phyloP scores from a whole-genome alignment of 441 rosid species.

The Breynia disticha region DNA sequence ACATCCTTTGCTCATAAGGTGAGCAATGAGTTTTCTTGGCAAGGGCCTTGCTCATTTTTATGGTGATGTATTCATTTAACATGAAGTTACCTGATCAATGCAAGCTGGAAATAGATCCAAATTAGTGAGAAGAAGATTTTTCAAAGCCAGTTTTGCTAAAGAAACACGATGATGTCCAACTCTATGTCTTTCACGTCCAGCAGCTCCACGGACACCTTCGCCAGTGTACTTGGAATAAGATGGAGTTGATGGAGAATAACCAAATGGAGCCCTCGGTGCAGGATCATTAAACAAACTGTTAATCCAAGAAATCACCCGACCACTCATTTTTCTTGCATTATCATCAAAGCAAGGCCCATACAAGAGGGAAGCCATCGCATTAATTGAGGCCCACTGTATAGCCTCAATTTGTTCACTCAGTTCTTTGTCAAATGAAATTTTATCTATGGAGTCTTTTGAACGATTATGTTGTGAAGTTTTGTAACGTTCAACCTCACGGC shows the following conservation, averaged over 20 bases:
- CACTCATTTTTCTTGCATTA: constrained; percentile 98
- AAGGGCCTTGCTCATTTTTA: too few relatives aligned
- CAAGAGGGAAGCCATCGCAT: constrained; percentile 95
- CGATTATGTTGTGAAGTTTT: constrained; percentile 91
- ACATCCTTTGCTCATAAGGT: too few relatives aligned
- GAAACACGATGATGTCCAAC: constrained; percentile 91
- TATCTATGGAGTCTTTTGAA: constrained; percentile 95
- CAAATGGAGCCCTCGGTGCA: constrained; percentile 92
- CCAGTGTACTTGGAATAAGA: constrained; percentile 82
- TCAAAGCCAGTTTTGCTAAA: constrained; percentile 91
- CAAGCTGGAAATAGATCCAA: constrained; percentile 98
- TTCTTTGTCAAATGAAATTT: constrained; percentile 93
- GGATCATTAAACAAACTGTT: constrained; percentile 96
- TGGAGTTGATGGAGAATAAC: constrained; percentile 97
- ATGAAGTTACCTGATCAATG: constrained; percentile 79
- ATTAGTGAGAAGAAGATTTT: constrained; percentile 94
- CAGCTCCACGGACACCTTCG: constrained; percentile 83
- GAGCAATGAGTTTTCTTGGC: too few relatives aligned
- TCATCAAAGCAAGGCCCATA: constrained; percentile 99
- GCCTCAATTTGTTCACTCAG: constrained; percentile 91
- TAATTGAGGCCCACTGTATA: constrained; percentile 97
- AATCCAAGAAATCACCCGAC: constrained; percentile 95
- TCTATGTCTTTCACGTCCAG: constrained; percentile 85
- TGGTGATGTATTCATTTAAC: background rate
- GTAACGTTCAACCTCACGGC: constrained; percentile 98